Evolutionary conservation across 2,329 filamentous ascomycete species (phyloP).

Genomic region (Ceratocystis diversiconidia): DNA sequence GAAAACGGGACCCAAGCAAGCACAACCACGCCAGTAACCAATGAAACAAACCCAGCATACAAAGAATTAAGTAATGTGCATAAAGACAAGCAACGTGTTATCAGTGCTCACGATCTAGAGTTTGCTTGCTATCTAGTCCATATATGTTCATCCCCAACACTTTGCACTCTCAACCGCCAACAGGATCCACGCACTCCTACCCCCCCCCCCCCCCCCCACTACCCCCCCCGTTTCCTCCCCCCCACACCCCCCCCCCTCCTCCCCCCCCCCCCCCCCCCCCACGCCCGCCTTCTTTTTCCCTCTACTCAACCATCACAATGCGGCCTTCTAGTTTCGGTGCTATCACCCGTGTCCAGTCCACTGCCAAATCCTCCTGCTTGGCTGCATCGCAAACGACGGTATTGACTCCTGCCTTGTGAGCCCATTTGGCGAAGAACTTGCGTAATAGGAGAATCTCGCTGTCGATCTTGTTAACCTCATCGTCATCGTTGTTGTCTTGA

Average conservation of each 20-base stretch:
- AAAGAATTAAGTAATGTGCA: not conserved
- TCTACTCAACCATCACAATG: slow-evolving; percentile 36
- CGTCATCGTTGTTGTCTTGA: slow-evolving; percentile 24
- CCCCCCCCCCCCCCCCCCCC: not conserved
- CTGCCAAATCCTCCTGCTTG: slow-evolving; percentile 43
- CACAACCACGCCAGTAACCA: not conserved
- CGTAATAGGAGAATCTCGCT: slow-evolving; percentile 50
- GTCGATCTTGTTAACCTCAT: slow-evolving; percentile 34
- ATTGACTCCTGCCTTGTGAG: slow-evolving; percentile 49
- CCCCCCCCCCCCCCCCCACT: too few species aligned
- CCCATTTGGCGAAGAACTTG: slow-evolving; percentile 60
- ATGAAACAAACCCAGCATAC: not conserved
- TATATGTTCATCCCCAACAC: too few species aligned
- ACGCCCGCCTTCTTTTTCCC: too few species aligned
- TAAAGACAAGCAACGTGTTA: not conserved
- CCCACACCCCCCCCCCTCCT: too few species aligned
- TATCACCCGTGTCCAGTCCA: slow-evolving; percentile 70
- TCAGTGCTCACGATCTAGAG: too few species aligned
- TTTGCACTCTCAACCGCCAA: too few species aligned
- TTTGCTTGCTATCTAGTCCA: too few species aligned
- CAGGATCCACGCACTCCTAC: not conserved
- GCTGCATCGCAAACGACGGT: slow-evolving; percentile 39
- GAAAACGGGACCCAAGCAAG: not conserved
- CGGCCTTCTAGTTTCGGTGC: slow-evolving; percentile 64
- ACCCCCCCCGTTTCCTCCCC: too few species aligned